Evolutionary conservation across 331 rosid species (phyloP).

Genomic region (Acacia concinna): DNA sequence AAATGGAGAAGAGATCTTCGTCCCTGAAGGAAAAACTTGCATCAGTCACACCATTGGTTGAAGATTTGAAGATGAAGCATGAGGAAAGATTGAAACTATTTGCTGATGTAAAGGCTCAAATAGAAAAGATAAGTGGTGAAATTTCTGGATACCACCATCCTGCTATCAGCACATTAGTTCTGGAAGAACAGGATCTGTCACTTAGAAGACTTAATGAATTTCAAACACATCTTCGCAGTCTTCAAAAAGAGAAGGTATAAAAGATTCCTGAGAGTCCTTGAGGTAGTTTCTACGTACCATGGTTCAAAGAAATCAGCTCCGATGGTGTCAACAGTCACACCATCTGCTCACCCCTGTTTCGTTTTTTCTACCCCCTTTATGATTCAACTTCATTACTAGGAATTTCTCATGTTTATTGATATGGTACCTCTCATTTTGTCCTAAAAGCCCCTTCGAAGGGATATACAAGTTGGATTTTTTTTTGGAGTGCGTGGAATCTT

Average conservation of each 20-base stretch:
- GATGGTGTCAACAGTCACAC: not conserved
- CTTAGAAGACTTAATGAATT: slow-evolving; percentile 82
- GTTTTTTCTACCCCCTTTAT: not conserved
- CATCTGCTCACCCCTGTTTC: not conserved
- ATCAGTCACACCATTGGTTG: slow-evolving; percentile 79
- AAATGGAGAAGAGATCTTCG: slow-evolving; percentile 62
- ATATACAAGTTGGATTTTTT: too few species aligned
- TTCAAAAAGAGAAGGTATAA: slow-evolving; percentile 91
- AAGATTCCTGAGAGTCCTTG: slow-evolving; percentile 1
- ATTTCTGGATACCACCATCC: slow-evolving; percentile 65
- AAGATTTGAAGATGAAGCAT: slow-evolving; percentile 69
- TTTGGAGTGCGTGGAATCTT: too few species aligned
- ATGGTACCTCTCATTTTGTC: too few species aligned
- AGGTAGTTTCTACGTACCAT: not conserved
- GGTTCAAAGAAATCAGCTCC: not conserved
- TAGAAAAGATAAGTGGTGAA: slow-evolving; percentile 84
- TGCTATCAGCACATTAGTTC: slow-evolving; percentile 31
- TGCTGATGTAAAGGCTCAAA: slow-evolving; percentile 66
- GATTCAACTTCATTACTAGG: not conserved
- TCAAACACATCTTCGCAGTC: slow-evolving; percentile 70
- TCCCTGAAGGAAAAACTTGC: slow-evolving; percentile 89
- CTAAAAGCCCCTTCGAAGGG: too few species aligned
- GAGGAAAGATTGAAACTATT: slow-evolving; percentile 87
- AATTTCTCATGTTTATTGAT: not conserved
- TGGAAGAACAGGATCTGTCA: slow-evolving; percentile 78